Evolutionary conservation across 495 filamentous ascomycete genomes (phyloP).

Genomic region (Penicillium angulare): DNA sequence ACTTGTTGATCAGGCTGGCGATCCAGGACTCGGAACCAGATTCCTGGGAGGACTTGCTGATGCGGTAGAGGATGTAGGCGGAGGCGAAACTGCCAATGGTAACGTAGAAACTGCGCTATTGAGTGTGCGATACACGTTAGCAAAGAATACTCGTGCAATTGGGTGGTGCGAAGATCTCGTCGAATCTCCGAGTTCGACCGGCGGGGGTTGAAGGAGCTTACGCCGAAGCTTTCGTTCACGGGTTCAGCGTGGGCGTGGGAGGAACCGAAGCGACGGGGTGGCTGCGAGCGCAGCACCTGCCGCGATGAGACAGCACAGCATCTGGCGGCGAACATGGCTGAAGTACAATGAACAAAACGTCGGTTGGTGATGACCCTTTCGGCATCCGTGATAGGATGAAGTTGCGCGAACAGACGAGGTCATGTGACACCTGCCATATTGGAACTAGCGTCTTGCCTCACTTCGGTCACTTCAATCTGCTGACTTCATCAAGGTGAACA

Average conservation of each 20-base stretch:
- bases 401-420: constrained; percentile 22
- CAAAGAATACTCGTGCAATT: constrained; percentile 11
- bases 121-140: constrained; percentile 14
- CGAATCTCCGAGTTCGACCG: constrained; percentile 6
- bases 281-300: constrained; percentile 44
- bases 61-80: constrained; percentile 55
- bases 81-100: constrained; percentile 57
- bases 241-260: constrained; percentile 49
- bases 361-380: constrained; percentile 32
- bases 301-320: constrained; percentile 41
- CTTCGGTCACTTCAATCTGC: no score
- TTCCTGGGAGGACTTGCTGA: constrained; percentile 43
- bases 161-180: constrained; percentile 5
- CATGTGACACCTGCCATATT: constrained; percentile 20
- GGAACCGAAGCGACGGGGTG: constrained; percentile 45
- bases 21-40: constrained; percentile 51
- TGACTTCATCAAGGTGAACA: no score
- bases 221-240: constrained; percentile 62
- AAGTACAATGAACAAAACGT: constrained; percentile 30
- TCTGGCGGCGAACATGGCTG: constrained; percentile 45
- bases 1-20: constrained; percentile 58
- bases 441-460: constrained; percentile 17
- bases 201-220: constrained; percentile 43
- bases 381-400: constrained; percentile 27
- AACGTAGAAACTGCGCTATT: constrained; percentile 66